Conservation (phyloP, 2,329 filamentous ascomycete species). For the Fulvia fulva region DNA sequence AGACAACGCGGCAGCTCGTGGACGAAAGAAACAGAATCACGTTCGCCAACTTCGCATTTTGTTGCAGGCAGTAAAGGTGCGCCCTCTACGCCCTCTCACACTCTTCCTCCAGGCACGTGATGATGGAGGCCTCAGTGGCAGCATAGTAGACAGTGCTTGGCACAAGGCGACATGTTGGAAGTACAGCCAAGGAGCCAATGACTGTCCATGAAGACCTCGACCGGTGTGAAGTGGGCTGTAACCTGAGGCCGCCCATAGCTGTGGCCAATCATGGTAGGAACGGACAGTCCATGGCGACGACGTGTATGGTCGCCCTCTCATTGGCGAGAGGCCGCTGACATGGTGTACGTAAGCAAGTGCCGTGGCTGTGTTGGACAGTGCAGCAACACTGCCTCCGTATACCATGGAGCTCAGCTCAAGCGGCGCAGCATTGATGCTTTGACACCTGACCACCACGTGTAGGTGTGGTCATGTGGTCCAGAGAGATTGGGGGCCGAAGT, state of each 20-base stretch:
- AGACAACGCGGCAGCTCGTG: not conserved
- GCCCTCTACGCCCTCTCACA: not conserved
- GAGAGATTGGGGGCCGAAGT: not conserved
- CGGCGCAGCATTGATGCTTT: not conserved
- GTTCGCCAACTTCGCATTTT: not conserved
- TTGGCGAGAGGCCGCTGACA: not conserved
- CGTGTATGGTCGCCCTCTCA: not conserved
- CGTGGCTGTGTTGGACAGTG: not conserved
- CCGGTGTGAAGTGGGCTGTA: not conserved
- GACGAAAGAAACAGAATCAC: not conserved
- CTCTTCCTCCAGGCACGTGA: not conserved
- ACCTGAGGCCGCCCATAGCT: not conserved
- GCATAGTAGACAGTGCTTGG: not conserved
- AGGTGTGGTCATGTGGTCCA: not conserved
- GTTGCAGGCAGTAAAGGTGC: not conserved
- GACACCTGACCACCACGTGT: not conserved
- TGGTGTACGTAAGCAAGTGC: not conserved
- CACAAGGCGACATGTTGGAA: not conserved
- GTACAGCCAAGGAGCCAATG: not conserved
- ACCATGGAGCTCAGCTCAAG: not conserved
- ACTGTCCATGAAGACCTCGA: not conserved
- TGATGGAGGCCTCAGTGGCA: not conserved
- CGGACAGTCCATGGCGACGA: not conserved
- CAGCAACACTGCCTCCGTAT: not conserved
- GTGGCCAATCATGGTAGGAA: not conserved